These are phyloP conservation scores for Beauveria asiatica DNA, from an alignment of 2,329 filamentous ascomycete genomes.

Conservation along the genomic window DNA sequence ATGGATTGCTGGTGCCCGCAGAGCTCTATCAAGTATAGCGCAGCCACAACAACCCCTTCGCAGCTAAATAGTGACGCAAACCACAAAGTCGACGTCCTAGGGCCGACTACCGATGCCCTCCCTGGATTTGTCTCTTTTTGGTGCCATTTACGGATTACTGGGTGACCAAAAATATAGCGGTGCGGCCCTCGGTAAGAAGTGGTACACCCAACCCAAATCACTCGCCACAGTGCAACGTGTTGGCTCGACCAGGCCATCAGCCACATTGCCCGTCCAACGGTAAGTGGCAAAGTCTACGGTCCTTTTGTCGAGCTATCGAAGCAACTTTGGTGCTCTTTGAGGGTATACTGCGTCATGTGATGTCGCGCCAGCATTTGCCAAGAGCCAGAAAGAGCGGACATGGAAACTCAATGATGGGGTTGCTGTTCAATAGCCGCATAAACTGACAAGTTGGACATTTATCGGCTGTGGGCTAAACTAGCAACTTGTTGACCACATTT, in stretches of 20 bases:
- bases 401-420: no score
- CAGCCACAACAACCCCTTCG: background rate
- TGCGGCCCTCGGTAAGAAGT: background rate
- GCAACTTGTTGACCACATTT: background rate
- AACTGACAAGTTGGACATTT: background rate
- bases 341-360: no score
- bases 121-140: background rate
- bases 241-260: no score
- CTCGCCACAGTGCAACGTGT: background rate
- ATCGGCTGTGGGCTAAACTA: background rate
- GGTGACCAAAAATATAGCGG: background rate
- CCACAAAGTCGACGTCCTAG: background rate
- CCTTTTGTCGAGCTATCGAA: no score
- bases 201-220: background rate
- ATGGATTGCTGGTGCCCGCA: background rate
- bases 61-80: background rate
- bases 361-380: no score
- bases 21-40: background rate
- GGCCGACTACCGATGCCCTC: background rate
- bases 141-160: background rate
- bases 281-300: no score
- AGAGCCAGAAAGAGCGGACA: no score
- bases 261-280: no score
- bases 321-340: no score
- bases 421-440: background rate